Evolutionary conservation across 2,329 filamentous ascomycete species (phyloP), one percentile per base, ranked within the genome.

Genomic region (Claviceps sp.): DNA sequence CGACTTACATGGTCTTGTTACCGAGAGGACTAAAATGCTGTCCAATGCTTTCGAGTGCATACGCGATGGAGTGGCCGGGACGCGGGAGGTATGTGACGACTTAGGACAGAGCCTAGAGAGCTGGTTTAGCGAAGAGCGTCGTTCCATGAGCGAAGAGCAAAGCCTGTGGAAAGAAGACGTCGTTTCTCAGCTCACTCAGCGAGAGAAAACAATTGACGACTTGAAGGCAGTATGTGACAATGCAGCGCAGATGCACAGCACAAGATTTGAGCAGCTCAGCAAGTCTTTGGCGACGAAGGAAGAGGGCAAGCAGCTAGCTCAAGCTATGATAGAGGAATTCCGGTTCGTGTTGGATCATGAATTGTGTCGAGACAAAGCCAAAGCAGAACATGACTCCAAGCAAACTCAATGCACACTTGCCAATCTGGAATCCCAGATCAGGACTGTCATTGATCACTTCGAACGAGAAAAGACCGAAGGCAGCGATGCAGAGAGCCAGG

Each of bases 351-450:
- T 68, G 16, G 55, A 62, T 13, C 39, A 58, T 26, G 57, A 58
- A 1, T 55, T 67, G 42, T 51, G 54, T 8, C 50, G 56, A 43
- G 60, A 60, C 40, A 60, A 48, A 47, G 50, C 50, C 22, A 56
- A 53, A 17, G 58, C 57, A 5, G 57, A 61, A 8, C 40, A 52
- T 13, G 34, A 54, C 10, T 44, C 58, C 24, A 44, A 50, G 39
- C 54, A 56, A 26, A 53, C 34, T 19, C 57, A 58, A 37, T 24
- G 30, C 14, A 44, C 57, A 5, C 54, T 56, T 3, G 38, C 45
- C 22, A 49, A 48, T 14, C 34, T 65, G 8, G 54, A 61, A 34
- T 26, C 52, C 17, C 58, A 61, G 19, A 50, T 66, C 10, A 38
- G 55, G 24, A 56, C 60, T 40, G 48, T 60, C 16, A 56, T 55